Evolutionary conservation across 2,329 filamentous ascomycete species (phyloP).

Genomic region (Penicillium sp.): DNA sequence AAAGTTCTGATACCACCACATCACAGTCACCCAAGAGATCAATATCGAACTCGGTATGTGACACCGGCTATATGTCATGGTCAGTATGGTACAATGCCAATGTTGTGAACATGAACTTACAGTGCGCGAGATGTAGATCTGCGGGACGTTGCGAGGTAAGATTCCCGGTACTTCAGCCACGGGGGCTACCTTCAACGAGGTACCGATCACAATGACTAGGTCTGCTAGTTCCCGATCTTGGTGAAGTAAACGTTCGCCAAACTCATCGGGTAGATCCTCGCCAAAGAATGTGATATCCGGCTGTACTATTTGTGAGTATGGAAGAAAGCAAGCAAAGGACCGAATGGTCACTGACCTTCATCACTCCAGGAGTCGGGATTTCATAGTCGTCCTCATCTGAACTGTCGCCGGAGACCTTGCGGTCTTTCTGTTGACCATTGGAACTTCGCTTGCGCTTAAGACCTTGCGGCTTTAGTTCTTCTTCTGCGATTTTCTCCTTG

Average conservation of each 20-base stretch:
- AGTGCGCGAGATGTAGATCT: slow-evolving; percentile 84
- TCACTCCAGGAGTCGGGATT: slow-evolving; percentile 70
- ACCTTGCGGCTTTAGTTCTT: slow-evolving; percentile 44
- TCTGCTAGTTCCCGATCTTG: slow-evolving; percentile 79
- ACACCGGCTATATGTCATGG: slow-evolving; percentile 57
- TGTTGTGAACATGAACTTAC: slow-evolving; percentile 40
- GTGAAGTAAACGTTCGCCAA: slow-evolving; percentile 75
- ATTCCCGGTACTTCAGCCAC: slow-evolving; percentile 88
- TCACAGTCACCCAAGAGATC: slow-evolving; percentile 96
- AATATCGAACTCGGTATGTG: slow-evolving; percentile 92
- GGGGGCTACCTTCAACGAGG: slow-evolving; percentile 90
- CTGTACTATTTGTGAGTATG: slow-evolving; percentile 34
- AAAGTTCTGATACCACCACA: slow-evolving; percentile 81
- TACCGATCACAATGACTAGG: slow-evolving; percentile 92
- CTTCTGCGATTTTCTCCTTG: slow-evolving; percentile 50
- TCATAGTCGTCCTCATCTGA: slow-evolving; percentile 61
- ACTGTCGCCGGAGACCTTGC: slow-evolving; percentile 56
- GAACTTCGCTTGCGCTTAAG: slow-evolving; percentile 55
- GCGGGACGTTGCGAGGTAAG: slow-evolving; percentile 74
- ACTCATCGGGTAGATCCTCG: slow-evolving; percentile 79
- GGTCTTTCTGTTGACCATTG: slow-evolving; percentile 49
- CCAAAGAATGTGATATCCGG: slow-evolving; percentile 99
- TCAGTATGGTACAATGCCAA: slow-evolving; percentile 5
- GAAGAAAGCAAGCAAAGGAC: neutral
- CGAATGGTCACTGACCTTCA: slow-evolving; percentile 56